Evolutionary conservation across 805 yeast genomes (phyloP), one percentile per base, ranked within the genome.

Genomic region (Candida montana): DNA sequence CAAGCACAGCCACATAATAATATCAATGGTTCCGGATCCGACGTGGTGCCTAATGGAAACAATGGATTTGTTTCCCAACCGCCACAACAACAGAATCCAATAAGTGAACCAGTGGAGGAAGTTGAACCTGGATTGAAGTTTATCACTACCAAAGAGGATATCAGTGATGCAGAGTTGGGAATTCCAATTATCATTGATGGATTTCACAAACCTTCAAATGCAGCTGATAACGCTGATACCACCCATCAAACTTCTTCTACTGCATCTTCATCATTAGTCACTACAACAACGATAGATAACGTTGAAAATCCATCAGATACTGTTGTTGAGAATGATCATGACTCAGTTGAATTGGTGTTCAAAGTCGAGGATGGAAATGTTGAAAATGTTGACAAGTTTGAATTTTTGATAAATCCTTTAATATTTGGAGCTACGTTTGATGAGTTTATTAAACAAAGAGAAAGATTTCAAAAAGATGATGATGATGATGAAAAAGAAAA

Each of bases 381-480:
- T n/a, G 19, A 23, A 15, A n/a, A 16, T 18, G n/a, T 26, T 2
- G 15, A 35, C 7, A 26, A 27, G 5, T 18, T 16, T 17, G 27
- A 21, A 2, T 19, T 32, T 17, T 9, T 13, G 7, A 3, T 30
- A 5, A 23, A 33, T n/a, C 50, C 52, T 10, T 33, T 48, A 9
- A 30, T 41, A 3, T 37, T 48, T 30, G 50, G 50, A 15, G 36
- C 47, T 2, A 40, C 44, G 2, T 31, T 45, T 20, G 41, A 33
- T 11, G 29, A 31, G 11, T 40, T 51, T 21, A 24, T 24, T 7
- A 34, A 31, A 13, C 52, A 44, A 23, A 50, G 35, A 29, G 28
- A 18, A 34, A 39, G 42, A 34, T 43, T 42, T 24, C 41, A 44
- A 15, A 54, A 51, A 37, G 42, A 44, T 20, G 43, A 38, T 10